Base-by-base conservation (phyloP, 306 rosid species). In the Pachyrhizus erosus region DNA sequence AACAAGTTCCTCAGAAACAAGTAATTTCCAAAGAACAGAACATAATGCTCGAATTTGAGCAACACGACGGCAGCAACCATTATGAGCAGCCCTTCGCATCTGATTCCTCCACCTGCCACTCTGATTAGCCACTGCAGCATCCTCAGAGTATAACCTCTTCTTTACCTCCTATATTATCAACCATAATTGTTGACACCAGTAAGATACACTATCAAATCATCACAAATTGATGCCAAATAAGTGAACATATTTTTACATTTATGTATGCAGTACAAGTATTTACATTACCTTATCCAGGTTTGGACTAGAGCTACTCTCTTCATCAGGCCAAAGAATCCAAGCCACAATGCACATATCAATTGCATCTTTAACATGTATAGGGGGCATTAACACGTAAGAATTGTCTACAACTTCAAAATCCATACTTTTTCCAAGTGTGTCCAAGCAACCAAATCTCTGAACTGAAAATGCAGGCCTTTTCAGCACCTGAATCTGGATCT, bases 241-340 rank as follows among this genome's bases (percentile, higher is more conserved):
- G 67, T 21, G 49, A 20, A 68, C 27, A 11, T 75, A 46, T 55
- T 2, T 5, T 51, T 70, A 72, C 43, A 5, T 48, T 37, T 69
- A 40, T 3, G 26, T 23, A 10, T 67, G 71, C 48, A 71, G 31
- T 46, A 74, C 18, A 72, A 66, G 76, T 58, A n/a, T 26, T 27
- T 23, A 71, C 9, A 45, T 80, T 94, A 95, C 99, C 99, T 95
- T 95, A 76, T 95, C 99, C 71, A 96, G 82, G 90, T 93, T 93
- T 21, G 94, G 97, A 85, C 82, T 86, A 74, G 96, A 91, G 87
- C 88, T 93, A 81, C 96, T 90, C 89, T 89, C 98, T 80, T 96
- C 99, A 83, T 93, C 98, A n/a, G 99, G 98, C 98, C 99, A 96
- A 68, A 96, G 94, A 88, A 96, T 84, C 99, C 99, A 96, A 37